Evolutionary conservation across 2,329 filamentous ascomycete genomes (phyloP).

Genomic region (Knoxdaviesia proteae): DNA sequence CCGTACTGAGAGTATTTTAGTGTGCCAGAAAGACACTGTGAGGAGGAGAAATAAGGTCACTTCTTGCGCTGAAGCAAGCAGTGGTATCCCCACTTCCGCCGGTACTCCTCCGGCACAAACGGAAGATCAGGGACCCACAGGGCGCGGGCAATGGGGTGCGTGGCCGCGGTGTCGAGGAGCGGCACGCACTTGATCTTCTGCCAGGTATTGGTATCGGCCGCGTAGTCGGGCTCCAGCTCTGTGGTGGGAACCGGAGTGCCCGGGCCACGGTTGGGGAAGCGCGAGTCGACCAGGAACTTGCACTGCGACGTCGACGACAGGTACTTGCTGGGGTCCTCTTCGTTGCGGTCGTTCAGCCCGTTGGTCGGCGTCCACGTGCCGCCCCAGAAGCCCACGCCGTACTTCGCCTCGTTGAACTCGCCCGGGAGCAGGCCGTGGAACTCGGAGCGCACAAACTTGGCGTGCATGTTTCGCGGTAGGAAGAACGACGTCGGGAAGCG

Average conservation of each 20-base stretch:
- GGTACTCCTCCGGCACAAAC: conserved; percentile 46
- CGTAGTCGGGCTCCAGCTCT: conserved; percentile 53
- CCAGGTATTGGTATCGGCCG: conserved; percentile 57
- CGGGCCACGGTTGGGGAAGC: conserved; percentile 37
- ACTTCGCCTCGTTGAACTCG: conserved; percentile 59
- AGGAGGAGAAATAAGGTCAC: not conserved
- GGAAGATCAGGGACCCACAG: conserved; percentile 61
- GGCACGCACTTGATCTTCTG: conserved; percentile 51
- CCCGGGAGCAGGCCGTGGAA: conserved; percentile 79
- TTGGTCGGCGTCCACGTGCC: conserved; percentile 67
- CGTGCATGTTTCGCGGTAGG: conserved; percentile 60
- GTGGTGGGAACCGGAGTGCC: not conserved
- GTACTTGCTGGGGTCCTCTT: conserved; percentile 76
- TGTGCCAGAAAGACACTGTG: too few relatives aligned
- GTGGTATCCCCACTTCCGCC: conserved; percentile 69
- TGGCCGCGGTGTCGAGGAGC: conserved; percentile 65
- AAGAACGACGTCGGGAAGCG: conserved; percentile 89
- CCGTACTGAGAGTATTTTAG: too few relatives aligned
- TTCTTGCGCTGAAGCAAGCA: conserved; percentile 51
- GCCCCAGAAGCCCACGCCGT: conserved; percentile 50
- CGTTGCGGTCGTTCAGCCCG: conserved; percentile 83
- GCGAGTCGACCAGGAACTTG: conserved; percentile 71
- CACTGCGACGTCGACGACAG: conserved; percentile 49
- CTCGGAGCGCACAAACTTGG: conserved; percentile 79
- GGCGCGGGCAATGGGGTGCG: conserved; percentile 51